Base-by-base conservation (phyloP, 257 asterid species). In the Nicotiana otophora region DNA sequence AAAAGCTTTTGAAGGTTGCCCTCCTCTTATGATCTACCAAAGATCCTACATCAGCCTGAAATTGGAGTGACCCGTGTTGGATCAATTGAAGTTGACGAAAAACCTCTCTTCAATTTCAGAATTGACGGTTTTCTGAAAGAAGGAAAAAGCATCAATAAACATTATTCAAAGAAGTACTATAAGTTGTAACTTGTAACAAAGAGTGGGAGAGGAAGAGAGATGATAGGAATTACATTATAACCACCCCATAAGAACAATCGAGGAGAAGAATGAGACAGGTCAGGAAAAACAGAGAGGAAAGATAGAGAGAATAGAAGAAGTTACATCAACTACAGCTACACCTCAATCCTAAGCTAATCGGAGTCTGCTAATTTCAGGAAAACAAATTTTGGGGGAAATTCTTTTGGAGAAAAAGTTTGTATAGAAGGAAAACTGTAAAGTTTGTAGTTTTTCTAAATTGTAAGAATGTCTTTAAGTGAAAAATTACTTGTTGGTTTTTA, bases 51-150 rank as follows among this genome's bases (percentile, higher is more conserved):
- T 46, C 36, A 72, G 79, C 34, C 48, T 20, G 8, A 72, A 82
- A 96, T 89, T 87, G 90, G 98, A 66, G 91, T 87, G 82, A 91
- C 98, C 77, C 92, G 89, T 33, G 92, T 90, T 42, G 98, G 99
- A 89, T 94, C 98, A 83, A 93, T 65, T n/a, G 86, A 31, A 82
- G 92, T 64, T 64, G 93, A 78, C 23, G 92, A 62, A 46, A 79
- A 82, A 62, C 89, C 94, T 6, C 87, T 86, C 4, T 33, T 72
- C 89, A 89, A 57, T 88, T 86, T 89, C 80, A 88, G 68, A 83
- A 87, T 88, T 33, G 91, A 83, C 72, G 87, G 90, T 58, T 84
- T 83, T 79, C 97, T 92, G 89, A 51, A 34, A 7, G 55, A 77
- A 80, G 12, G 51, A 19, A 39, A 69, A 55, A 62, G 78, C 57